Percentiles rank a stretch among this genome's conserved stretches.
Conservation (phyloP, 23 red algal species). For the Gracilaria domingensis region DNA sequence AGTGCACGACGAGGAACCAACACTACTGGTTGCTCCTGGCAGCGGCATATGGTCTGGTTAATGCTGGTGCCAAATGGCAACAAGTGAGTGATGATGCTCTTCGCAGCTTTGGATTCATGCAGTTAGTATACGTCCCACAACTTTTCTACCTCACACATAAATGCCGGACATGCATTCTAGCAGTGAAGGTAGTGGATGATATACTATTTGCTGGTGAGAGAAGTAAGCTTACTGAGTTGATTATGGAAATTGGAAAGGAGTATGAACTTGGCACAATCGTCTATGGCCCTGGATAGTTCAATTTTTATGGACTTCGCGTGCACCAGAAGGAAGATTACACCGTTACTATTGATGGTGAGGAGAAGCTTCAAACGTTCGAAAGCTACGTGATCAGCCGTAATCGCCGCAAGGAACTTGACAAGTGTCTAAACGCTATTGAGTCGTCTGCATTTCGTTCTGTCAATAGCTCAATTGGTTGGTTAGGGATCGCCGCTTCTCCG, state of each 20-base stretch:
- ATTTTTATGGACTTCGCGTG: slow-evolving; percentile 19
- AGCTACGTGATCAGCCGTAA: background rate
- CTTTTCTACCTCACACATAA: background rate
- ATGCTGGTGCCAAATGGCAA: slow-evolving; percentile 63
- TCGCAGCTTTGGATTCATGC: background rate
- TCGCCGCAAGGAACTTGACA: background rate
- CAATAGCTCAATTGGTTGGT: slow-evolving; percentile 40
- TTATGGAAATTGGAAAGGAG: slow-evolving; percentile 7
- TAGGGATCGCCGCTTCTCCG: slow-evolving; percentile 42
- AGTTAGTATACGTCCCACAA: slow-evolving; percentile 47
- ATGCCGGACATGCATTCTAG: background rate
- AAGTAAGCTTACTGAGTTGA: too few species aligned
- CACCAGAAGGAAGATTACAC: background rate
- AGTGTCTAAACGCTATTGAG: slow-evolving; percentile 11
- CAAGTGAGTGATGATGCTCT: slow-evolving; percentile 17
- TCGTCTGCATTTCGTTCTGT: background rate
- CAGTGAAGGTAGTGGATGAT: slow-evolving; percentile 62
- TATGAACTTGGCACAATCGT: slow-evolving; percentile 39
- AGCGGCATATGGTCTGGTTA: slow-evolving; percentile 47
- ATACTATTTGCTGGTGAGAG: slow-evolving; percentile 35
- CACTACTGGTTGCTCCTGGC: slow-evolving; percentile 45
- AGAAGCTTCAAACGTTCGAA: slow-evolving; percentile 7
- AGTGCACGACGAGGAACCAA: background rate
- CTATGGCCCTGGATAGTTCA: slow-evolving; percentile 12
- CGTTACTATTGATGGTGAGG: slow-evolving; percentile 19